Conservation (phyloP, 2,329 filamentous ascomycete species). For the Aureobasidium sp. region DNA sequence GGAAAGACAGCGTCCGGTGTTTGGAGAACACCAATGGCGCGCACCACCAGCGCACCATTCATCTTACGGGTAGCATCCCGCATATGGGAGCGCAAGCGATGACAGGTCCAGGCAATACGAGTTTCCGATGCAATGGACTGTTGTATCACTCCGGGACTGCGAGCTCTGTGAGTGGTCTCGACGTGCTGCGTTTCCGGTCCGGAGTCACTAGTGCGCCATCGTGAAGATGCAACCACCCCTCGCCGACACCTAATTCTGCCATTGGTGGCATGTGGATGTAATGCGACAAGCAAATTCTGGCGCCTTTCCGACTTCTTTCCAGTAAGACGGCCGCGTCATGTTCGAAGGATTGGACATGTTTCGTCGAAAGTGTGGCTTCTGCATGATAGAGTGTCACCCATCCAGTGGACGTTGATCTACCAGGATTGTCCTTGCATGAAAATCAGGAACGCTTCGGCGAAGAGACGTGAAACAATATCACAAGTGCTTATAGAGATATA, state of each 20-base stretch:
- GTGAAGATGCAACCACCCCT: neutral
- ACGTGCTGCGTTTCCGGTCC: neutral
- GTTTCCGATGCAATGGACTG: neutral
- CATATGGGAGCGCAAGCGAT: neutral
- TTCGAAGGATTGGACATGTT: neutral
- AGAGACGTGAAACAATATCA: slow-evolving; percentile 6
- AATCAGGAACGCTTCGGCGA: neutral
- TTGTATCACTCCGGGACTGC: neutral
- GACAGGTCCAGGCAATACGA: neutral
- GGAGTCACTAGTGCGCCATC: neutral
- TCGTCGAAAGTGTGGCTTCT: neutral
- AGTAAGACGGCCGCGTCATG: neutral
- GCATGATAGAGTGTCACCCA: neutral
- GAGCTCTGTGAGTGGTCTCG: neutral
- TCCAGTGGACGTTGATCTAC: neutral
- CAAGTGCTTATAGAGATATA: neutral
- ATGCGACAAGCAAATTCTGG: neutral
- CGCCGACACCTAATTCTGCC: neutral
- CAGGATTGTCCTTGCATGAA: slow-evolving; percentile 4
- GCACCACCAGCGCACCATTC: neutral
- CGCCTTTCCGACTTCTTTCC: neutral
- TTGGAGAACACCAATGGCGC: neutral
- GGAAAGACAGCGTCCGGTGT: no score
- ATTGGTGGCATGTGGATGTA: neutral
- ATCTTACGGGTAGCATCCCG: neutral